Base-by-base conservation (phyloP, 2,329 filamentous ascomycete species). In the Fusarium vanettenii region DNA sequence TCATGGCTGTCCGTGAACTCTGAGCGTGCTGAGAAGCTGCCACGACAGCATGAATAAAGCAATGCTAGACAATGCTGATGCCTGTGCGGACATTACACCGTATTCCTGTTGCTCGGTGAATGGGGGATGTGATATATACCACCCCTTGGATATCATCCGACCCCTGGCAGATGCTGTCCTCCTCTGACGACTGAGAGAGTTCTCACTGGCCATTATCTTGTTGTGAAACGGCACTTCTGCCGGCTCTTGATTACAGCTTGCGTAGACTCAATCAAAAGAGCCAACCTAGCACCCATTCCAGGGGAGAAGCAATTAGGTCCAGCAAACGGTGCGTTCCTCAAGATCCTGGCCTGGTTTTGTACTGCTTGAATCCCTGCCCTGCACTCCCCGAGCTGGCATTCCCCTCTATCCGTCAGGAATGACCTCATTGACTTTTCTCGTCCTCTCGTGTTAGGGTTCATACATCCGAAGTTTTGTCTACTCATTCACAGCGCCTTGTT, bases 11-110 rank as follows among this genome's bases (percentile, higher is more conserved):
- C 68, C 60, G 43, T 63, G 64, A 55, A 61, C 61, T 74, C 55
- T 60, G 50, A 60, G 63, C 35, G 48, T 52, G 55, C 52, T 50
- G 35, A 69, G 72, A 72, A 48, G 50, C 66, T 74, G 72, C 69
- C 72, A 74, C 72, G 72, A 75, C 65, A 75, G 69, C 69, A 65
- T 55, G 39, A 29, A 45, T 43, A 31, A 72, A 72, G 35, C 48
- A 35, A 70, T 75, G 63, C 52, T 14, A 57, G 18, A 52, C 48
- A 52, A 52, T 52, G 25, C 48, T 52, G 48, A 52, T 52, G 41
- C 48, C 57, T 66, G 52, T 45, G 67, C 48, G 55, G 55, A 13
- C 16, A 60, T 60, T 39, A 27, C 37, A 45, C n/a, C 18, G 25
- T 50, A 50, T 50, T 29, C 16, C 25, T 61, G 16, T 33, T 45